A percentile compares a stretch with the other conserved stretches of the same genome.
These are phyloP conservation scores for Epichloe aotearoae DNA, from an alignment of 2,329 filamentous ascomycete genomes.

Conservation along the genomic window DNA sequence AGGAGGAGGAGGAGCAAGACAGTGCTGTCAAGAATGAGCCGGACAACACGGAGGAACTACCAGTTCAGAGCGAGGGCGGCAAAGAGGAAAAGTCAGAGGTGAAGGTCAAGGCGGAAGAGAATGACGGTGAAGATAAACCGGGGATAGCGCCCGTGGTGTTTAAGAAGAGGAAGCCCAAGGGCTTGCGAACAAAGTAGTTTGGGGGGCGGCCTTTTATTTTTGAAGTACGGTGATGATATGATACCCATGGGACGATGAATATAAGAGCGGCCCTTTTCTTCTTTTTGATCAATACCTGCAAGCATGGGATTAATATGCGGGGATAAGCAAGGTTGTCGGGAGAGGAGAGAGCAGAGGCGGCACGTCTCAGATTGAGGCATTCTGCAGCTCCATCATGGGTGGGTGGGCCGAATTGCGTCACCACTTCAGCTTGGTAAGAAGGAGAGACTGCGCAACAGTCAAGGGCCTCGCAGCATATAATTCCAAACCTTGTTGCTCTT, in stretches of 20 bases:
- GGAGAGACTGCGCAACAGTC: neutral
- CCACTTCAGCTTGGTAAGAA: neutral
- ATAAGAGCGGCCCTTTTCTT: neutral
- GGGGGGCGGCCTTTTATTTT: neutral
- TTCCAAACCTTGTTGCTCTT: neutral
- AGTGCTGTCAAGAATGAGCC: conserved; percentile 3
- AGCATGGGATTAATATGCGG: too few relatives aligned
- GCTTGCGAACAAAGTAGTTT: conserved; percentile 43
- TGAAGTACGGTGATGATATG: neutral
- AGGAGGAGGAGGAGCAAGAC: conserved; percentile 18
- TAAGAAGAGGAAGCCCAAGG: conserved; percentile 66
- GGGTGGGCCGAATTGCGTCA: neutral
- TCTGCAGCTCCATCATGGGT: neutral
- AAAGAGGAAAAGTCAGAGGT: conserved; percentile 4
- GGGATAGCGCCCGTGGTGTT: conserved; percentile 46
- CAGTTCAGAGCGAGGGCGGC: too few relatives aligned
- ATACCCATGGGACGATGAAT: conserved; percentile 4
- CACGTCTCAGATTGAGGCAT: too few relatives aligned
- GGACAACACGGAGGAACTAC: neutral
- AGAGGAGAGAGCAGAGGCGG: too few relatives aligned
- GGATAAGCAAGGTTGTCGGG: too few relatives aligned
- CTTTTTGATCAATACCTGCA: neutral
- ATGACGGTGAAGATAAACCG: conserved; percentile 16
- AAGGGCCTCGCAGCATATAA: neutral
- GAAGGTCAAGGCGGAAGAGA: conserved; percentile 25